These are phyloP conservation scores for Rusavskia elegans DNA, from an alignment of 495 filamentous ascomycete genomes.

Conservation along the genomic window DNA sequence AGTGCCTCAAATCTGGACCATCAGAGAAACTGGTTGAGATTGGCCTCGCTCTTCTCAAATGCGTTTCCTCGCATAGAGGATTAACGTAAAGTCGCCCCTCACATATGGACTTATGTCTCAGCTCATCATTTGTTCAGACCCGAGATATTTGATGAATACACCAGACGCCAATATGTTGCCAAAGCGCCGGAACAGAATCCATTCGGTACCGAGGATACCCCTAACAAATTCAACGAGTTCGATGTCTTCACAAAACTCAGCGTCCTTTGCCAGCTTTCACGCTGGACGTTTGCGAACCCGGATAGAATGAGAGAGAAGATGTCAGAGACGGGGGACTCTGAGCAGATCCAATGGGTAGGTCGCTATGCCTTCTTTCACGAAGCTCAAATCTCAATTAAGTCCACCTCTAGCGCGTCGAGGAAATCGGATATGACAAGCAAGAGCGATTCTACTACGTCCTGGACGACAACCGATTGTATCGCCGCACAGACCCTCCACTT, in stretches of 20 bases:
- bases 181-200: slow-evolving; percentile 72
- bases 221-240: slow-evolving; percentile 60
- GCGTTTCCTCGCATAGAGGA: slow-evolving; percentile 83
- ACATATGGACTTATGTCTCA: not conserved
- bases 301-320: slow-evolving; percentile 77
- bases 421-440: slow-evolving; percentile 72
- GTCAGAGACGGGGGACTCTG: slow-evolving; percentile 62
- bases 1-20: slow-evolving; percentile 60
- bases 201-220: slow-evolving; percentile 63
- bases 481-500: slow-evolving; percentile 51
- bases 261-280: slow-evolving; percentile 77
- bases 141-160: slow-evolving; percentile 89
- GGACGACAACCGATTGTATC: slow-evolving; percentile 88
- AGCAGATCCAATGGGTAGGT: slow-evolving; percentile 74
- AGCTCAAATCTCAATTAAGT: slow-evolving; percentile 1
- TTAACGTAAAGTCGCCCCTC: slow-evolving; percentile 49
- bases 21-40: slow-evolving; percentile 65
- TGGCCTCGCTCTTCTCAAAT: slow-evolving; percentile 79
- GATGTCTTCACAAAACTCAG: slow-evolving; percentile 78
- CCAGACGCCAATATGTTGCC: slow-evolving; percentile 71
- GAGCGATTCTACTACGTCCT: slow-evolving; percentile 79
- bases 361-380: not conserved
- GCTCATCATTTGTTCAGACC: slow-evolving; percentile 30
- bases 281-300: slow-evolving; percentile 74
- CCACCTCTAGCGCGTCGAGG: slow-evolving; percentile 63